Evolutionary conservation across 2,329 filamentous ascomycete genomes (phyloP).

Genomic region (Alternaria infectoria): DNA sequence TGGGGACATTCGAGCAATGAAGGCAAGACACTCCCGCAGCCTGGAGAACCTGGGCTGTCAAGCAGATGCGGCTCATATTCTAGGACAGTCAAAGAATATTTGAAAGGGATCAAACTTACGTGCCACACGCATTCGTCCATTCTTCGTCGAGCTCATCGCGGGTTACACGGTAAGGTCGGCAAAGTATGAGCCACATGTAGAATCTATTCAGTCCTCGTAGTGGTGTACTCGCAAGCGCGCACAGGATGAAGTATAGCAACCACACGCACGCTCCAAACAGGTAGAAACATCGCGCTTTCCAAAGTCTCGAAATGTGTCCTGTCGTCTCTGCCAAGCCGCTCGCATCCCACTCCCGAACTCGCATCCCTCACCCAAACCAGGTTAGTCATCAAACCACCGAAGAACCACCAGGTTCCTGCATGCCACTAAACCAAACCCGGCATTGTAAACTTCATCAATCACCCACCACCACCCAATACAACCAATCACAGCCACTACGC

Average conservation of each 20-base stretch:
- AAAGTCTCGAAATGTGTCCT: not conserved
- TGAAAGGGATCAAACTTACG: not conserved
- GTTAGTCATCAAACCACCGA: constrained; percentile 4
- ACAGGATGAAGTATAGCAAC: not conserved
- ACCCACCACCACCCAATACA: not conserved
- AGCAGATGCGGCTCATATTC: too few relatives aligned
- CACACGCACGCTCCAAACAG: not conserved
- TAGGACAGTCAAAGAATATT: too few relatives aligned
- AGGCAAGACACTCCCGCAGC: too few relatives aligned
- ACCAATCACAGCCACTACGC: not conserved
- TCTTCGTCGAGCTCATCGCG: too few relatives aligned
- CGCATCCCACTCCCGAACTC: not conserved
- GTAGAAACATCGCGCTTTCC: not conserved
- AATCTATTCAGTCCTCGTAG: not conserved
- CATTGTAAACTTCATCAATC: constrained; percentile 20
- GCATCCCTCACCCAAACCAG: not conserved
- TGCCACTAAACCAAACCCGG: constrained; percentile 13
- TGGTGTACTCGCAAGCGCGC: not conserved
- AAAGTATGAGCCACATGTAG: not conserved
- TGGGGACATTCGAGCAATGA: not conserved
- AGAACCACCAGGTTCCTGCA: constrained; percentile 12
- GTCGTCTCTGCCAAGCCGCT: not conserved
- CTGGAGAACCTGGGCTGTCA: too few relatives aligned
- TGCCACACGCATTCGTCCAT: too few relatives aligned
- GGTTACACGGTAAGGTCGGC: not conserved